phyloP scores from a whole-genome alignment of 352 stramenopile species.

The Phytophthora pluvialis region DNA sequence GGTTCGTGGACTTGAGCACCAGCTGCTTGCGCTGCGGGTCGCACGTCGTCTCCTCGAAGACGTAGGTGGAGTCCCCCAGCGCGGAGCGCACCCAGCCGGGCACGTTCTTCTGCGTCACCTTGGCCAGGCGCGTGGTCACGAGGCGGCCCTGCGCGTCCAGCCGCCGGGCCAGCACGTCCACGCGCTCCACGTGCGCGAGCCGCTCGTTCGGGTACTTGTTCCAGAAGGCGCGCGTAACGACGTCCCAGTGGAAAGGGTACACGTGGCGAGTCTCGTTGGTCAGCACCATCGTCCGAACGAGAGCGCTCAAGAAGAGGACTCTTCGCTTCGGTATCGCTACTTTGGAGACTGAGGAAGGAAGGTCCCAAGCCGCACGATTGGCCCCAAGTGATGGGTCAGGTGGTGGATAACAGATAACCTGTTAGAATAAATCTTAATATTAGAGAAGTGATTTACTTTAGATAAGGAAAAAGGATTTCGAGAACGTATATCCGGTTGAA shows the following conservation, averaged over 20 bases:
- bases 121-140: conserved; percentile 71
- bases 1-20: conserved; percentile 83
- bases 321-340: conserved; percentile 1
- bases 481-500: neutral
- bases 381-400: neutral
- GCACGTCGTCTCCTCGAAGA: conserved; percentile 84
- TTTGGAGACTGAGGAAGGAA: conserved; percentile 11
- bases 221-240: conserved; percentile 88
- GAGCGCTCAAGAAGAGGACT: no score
- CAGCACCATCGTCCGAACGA: conserved; percentile 85
- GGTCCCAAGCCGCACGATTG: conserved; percentile 8
- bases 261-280: conserved; percentile 77
- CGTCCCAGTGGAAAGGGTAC: conserved; percentile 85
- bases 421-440: neutral
- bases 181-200: conserved; percentile 81
- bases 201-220: conserved; percentile 90
- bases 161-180: conserved; percentile 80
- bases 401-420: neutral
- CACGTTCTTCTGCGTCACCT: conserved; percentile 80
- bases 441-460: neutral
- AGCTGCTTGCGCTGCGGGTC: conserved; percentile 69
- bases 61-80: conserved; percentile 75
- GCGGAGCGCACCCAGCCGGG: conserved; percentile 74
- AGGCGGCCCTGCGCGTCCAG: conserved; percentile 74
- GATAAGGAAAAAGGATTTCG: no score